These are phyloP conservation scores for Helotiales sp. DNA, from an alignment of 2,329 filamentous ascomycete genomes.

Conservation along the genomic window DNA sequence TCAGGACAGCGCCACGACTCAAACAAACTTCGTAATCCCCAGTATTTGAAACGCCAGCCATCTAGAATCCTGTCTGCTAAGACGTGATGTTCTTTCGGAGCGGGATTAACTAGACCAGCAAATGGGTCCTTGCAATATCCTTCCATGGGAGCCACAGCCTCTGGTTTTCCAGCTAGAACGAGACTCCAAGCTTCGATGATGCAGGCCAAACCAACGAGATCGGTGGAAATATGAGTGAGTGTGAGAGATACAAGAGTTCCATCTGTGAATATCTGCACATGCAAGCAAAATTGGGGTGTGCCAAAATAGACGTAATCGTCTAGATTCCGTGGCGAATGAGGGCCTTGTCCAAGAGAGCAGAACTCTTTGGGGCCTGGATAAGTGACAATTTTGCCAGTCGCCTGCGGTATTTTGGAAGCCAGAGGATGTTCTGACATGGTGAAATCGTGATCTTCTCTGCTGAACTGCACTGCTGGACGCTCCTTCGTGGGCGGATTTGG, in stretches of 20 bases:
- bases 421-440: neutral
- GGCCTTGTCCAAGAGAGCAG: neutral
- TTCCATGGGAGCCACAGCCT: constrained; percentile 3
- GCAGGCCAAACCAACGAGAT: neutral
- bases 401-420: neutral
- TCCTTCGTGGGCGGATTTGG: neutral
- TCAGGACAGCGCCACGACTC: neutral
- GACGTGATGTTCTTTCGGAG: neutral
- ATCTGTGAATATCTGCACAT: constrained; percentile 5
- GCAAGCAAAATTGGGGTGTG: constrained; percentile 6
- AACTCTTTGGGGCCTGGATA: constrained; percentile 4
- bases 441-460: constrained; percentile 1
- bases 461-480: constrained; percentile 1
- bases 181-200: constrained; percentile 5
- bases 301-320: constrained; percentile 1
- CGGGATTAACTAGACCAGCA: neutral
- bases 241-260: constrained; percentile 2
- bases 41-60: neutral
- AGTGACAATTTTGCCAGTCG: neutral
- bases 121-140: constrained; percentile 5
- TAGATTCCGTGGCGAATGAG: neutral
- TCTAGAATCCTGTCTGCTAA: neutral
- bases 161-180: neutral
- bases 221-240: neutral
- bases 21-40: neutral